These are phyloP conservation scores for Phaffomyces antillensis DNA, from an alignment of 805 yeast species.

Conservation along the genomic window DNA sequence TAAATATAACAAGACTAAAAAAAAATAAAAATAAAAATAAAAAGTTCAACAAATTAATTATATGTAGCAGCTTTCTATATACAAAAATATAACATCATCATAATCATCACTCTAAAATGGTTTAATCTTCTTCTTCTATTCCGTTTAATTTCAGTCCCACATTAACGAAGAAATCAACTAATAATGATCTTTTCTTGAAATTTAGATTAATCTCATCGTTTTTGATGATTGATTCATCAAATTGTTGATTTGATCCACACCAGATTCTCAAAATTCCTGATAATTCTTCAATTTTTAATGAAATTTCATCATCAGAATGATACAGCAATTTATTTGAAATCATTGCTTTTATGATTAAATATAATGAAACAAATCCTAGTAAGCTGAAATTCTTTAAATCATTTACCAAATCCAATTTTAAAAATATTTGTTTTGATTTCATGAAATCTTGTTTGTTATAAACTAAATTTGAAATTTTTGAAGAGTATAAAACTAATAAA, in stretches of 20 bases:
- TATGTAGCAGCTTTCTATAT: no score
- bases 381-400: conserved; percentile 13
- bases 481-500: conserved; percentile 19
- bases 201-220: conserved; percentile 22
- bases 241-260: conserved; percentile 19
- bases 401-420: conserved; percentile 13
- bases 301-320: conserved; percentile 13
- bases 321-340: conserved; percentile 12
- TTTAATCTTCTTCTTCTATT: conserved; percentile 7
- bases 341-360: conserved; percentile 19
- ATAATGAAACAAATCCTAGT: conserved; percentile 27
- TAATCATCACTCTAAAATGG: no score
- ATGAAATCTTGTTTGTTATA: conserved; percentile 18
- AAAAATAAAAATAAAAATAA: no score
- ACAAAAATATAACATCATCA: no score
- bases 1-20: no score
- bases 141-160: conserved; percentile 22
- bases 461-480: conserved; percentile 23
- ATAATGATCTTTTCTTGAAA: conserved; percentile 24
- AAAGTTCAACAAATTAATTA: no score
- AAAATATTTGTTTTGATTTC: conserved; percentile 20
- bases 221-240: conserved; percentile 4
- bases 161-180: conserved; percentile 27
- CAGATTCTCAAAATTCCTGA: conserved; percentile 28
- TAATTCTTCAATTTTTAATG: conserved; percentile 24